Conservation (phyloP, 2,329 filamentous ascomycete species). For the Hansfordia pulvinata region DNA sequence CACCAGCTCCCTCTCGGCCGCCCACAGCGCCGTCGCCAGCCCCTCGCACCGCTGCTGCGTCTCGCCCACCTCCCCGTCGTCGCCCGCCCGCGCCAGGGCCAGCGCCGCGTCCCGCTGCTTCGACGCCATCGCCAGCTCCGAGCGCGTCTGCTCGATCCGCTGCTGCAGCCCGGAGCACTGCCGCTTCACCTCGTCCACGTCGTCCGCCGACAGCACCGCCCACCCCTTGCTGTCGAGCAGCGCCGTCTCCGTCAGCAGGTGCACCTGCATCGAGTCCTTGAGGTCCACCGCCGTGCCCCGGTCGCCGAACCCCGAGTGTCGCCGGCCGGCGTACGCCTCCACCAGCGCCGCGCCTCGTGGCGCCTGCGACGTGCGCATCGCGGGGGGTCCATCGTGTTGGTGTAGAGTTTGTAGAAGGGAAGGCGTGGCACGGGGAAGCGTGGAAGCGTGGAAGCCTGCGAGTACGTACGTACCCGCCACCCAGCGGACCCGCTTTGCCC, state of each 20-base stretch:
- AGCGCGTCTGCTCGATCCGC: constrained; percentile 68
- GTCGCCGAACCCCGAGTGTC: constrained; percentile 35
- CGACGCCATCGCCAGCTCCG: constrained; percentile 76
- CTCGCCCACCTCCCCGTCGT: no score
- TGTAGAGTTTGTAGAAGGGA: no score
- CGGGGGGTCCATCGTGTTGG: no score
- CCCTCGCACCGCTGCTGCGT: constrained; percentile 80
- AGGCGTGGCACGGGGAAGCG: no score
- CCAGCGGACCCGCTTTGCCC: no score
- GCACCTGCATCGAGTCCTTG: constrained; percentile 68
- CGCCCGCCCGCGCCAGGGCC: no score
- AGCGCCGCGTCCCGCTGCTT: constrained; percentile 90
- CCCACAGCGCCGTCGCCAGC: constrained; percentile 66
- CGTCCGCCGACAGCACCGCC: constrained; percentile 78
- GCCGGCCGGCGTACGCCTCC: constrained; percentile 44
- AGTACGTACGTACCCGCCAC: no score
- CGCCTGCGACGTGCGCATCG: no score
- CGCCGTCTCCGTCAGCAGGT: constrained; percentile 86
- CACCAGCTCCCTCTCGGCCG: constrained; percentile 63
- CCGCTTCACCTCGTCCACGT: constrained; percentile 85
- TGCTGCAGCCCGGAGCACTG: constrained; percentile 59
- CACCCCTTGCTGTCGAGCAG: constrained; percentile 77
- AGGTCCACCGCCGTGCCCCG: constrained; percentile 46
- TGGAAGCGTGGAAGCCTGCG: no score
- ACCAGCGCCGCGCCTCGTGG: constrained; percentile 35